Evolutionary conservation across 441 rosid species (phyloP).

Genomic region (Populus hybrid): DNA sequence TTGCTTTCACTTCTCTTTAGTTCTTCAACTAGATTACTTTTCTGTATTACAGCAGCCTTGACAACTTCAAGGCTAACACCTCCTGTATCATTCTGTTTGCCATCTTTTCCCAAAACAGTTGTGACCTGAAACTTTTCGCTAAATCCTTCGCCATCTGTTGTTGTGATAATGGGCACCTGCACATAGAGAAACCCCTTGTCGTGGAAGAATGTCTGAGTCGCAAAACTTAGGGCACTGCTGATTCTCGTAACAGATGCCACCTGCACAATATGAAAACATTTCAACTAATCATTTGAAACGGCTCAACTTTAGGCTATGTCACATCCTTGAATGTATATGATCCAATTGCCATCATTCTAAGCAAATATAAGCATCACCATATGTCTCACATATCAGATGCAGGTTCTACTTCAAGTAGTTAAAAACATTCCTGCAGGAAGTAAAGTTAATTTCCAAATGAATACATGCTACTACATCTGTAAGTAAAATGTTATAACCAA

Average conservation of each 20-base stretch:
- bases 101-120: constrained; percentile 38
- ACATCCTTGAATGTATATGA: background rate
- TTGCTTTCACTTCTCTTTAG: constrained; percentile 84
- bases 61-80: constrained; percentile 47
- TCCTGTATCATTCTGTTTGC: constrained; percentile 31
- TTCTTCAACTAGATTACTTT: constrained; percentile 49
- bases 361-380: background rate
- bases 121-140: constrained; percentile 62
- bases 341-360: background rate
- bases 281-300: background rate
- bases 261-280: constrained; percentile 32
- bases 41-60: constrained; percentile 64
- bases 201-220: constrained; percentile 71
- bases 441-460: background rate
- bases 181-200: constrained; percentile 59
- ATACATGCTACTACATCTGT: background rate
- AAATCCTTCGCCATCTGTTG: constrained; percentile 51
- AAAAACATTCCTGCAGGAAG: background rate
- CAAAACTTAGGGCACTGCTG: constrained; percentile 59
- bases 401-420: background rate
- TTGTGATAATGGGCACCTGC: constrained; percentile 78
- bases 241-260: constrained; percentile 76
- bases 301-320: background rate
- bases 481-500: background rate
- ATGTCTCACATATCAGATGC: background rate